Base-by-base conservation (phyloP, 2,329 filamentous ascomycete species). In the Trichoderma sp. region DNA sequence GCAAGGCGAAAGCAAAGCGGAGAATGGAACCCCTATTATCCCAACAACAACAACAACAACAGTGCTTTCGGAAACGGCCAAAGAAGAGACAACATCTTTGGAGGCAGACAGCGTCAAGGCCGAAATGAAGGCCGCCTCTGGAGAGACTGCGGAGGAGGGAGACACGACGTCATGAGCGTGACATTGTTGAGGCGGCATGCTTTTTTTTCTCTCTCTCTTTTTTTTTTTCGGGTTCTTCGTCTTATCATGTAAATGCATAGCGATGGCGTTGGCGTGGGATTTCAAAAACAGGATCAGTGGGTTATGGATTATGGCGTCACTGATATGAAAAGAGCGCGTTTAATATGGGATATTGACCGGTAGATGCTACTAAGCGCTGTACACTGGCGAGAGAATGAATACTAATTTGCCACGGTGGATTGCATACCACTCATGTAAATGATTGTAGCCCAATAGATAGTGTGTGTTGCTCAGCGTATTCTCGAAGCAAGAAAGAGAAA, bases 221-320 rank as follows among this genome's bases (percentile, higher is more conserved):
- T 48, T 17, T 65, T n/a, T n/a, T n/a, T n/a, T n/a, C n/a, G n/a
- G n/a, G 12, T 57, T 27, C 22, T 52, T 42, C 37, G 17, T 56
- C 37, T 48, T 37, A 2, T 35, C 15, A 54, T 56, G 27, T 15
- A 37, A 34, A 42, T 70, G 72, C 74, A 76, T 74, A 75, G 74
- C 75, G 73, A 71, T 37, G 74, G 75, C 71, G 74, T 75, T 65
- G 50, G 63, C 48, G 32, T 35, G 35, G 17, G n/a, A 25, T 45
- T 56, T 34, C 37, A 15, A 34, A 12, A 56, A 54, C 8, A 32
- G 27, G 8, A 19, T 57, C 29, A 10, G 32, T 48, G 19, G 25
- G 53, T 19, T 13, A 37, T 66, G 52, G 37, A 19, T 50, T 48
- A 15, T 27, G 29, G 61, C 15, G 13, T 65, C 52, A 65, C 34